Conservation (phyloP, 192 early-diverging fungal species). For the Backusella psychrophila region DNA sequence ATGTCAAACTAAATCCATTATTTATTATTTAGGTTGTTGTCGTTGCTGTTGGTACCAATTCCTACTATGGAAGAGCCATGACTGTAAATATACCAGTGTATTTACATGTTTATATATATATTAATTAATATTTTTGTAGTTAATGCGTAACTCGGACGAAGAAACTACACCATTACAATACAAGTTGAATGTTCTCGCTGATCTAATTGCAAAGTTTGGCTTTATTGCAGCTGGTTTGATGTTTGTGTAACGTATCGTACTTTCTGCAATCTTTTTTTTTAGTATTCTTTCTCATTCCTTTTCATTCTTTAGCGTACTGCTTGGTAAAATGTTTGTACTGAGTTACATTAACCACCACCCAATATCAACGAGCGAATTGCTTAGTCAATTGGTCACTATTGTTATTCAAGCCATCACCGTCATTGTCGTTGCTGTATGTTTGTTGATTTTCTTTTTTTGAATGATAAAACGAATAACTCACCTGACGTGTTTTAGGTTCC, state of each 20-base stretch:
- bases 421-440: slow-evolving; percentile 66
- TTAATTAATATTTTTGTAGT: slow-evolving; percentile 2
- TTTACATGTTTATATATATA: background rate
- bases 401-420: slow-evolving; percentile 82
- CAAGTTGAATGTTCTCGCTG: slow-evolving; percentile 88
- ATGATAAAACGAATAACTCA: slow-evolving; percentile 9
- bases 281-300: background rate
- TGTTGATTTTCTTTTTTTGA: background rate
- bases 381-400: slow-evolving; percentile 62
- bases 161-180: slow-evolving; percentile 91
- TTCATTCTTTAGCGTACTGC: slow-evolving; percentile 33
- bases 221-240: slow-evolving; percentile 77
- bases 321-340: slow-evolving; percentile 62
- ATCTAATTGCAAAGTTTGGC: slow-evolving; percentile 94
- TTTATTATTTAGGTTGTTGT: slow-evolving; percentile 58
- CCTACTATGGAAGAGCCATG: slow-evolving; percentile 90
- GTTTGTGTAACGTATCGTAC: slow-evolving; percentile 47
- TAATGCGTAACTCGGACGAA: slow-evolving; percentile 65
- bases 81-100: slow-evolving; percentile 33
- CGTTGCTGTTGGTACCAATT: slow-evolving; percentile 81
- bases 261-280: background rate
- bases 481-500: slow-evolving; percentile 37
- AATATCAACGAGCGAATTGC: slow-evolving; percentile 50
- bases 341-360: slow-evolving; percentile 54
- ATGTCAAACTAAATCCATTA: background rate